phyloP scores from a whole-genome alignment of 2,329 filamentous ascomycete genomes.

The Phaeomoniella chlamydospora region DNA sequence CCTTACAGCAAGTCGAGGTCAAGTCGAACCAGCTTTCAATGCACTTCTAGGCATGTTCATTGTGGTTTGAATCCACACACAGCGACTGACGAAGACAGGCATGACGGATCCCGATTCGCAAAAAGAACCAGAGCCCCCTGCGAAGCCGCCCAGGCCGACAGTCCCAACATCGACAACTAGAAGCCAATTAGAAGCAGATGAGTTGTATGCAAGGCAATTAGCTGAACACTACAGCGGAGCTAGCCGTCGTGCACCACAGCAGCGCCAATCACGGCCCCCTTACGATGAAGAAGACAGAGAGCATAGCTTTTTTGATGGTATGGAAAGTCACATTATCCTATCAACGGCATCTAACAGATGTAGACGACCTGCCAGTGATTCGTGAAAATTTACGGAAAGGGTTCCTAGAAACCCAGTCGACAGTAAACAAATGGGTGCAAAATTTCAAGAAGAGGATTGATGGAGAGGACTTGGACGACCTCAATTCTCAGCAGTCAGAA shows the following conservation, averaged over 20 bases:
- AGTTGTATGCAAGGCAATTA: slow-evolving; percentile 80
- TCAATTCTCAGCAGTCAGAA: slow-evolving; percentile 19
- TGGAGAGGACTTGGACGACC: slow-evolving; percentile 65
- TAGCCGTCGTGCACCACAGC: slow-evolving; percentile 12
- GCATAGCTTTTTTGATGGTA: slow-evolving; percentile 77
- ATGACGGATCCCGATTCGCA: slow-evolving; percentile 71
- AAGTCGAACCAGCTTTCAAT: slow-evolving; percentile 89
- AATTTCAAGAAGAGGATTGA: slow-evolving; percentile 88
- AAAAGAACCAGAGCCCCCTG: slow-evolving; percentile 48
- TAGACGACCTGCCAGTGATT: slow-evolving; percentile 85
- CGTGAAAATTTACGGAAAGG: slow-evolving; percentile 87
- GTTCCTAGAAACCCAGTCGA: slow-evolving; percentile 84
- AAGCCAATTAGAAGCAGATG: slow-evolving; percentile 78
- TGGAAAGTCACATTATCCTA: slow-evolving; percentile 1
- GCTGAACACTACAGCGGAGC: slow-evolving; percentile 68
- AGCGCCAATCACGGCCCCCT: slow-evolving; percentile 11
- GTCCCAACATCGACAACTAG: slow-evolving; percentile 42
- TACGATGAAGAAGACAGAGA: slow-evolving; percentile 52
- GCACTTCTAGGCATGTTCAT: slow-evolving; percentile 59
- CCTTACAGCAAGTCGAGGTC: slow-evolving; percentile 68
- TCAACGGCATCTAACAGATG: slow-evolving; percentile 2
- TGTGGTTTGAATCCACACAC: neutral
- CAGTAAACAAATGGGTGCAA: slow-evolving; percentile 84
- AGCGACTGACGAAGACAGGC: slow-evolving; percentile 26
- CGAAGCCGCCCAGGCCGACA: slow-evolving; percentile 66